Evolutionary conservation across 139 green algal genomes (phyloP), one percentile per base, ranked within the genome.

Genomic region (Haematococcus lacustris): DNA sequence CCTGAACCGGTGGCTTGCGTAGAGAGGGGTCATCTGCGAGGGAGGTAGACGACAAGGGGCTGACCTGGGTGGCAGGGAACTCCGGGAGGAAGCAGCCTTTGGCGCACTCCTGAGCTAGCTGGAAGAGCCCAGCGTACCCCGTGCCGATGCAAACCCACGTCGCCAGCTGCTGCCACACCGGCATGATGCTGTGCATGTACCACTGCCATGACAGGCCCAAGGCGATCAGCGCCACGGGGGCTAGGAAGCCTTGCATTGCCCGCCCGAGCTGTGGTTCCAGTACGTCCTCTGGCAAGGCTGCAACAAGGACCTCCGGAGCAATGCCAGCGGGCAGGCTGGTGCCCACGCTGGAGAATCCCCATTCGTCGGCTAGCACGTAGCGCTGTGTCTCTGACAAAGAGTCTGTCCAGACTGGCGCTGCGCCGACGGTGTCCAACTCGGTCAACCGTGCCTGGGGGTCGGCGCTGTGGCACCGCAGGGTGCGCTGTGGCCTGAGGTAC

Each of bases 111-210:
- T 80, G 75, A n/a, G 78, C 83, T 5, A 82, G 40, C 39, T 78
- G 74, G 53, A 88, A 88, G 30, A 85, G 75, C 1, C 83, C 83
- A 69, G 79, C 71, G 64, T 88, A 88, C 13, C 71, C 83, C 1
- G 83, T 88, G 7, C 83, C 83, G 23, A 88, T 75, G 4, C 71
- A 61, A 0, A 80, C 1, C 59, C 76, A 85, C 59, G 68, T 77
- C 0, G 70, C 28, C 1, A 70, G 28, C 61, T 80, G 70, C 76
- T 88, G 83, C 80, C 80, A 88, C 1, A 69, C 26, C 0, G 83
- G 80, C 28, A 71, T 79, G 34, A 88, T 78, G 51, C 26, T 61
- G 59, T 83, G 83, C 80, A 76, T 78, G 70, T 80, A 72, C 40
- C 65, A 79, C 3, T 83, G 69, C 77, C 79, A 85, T 38, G 21